Conservation (phyloP, 352 stramenopile genomes). For the Phytopythium ostracodes region DNA sequence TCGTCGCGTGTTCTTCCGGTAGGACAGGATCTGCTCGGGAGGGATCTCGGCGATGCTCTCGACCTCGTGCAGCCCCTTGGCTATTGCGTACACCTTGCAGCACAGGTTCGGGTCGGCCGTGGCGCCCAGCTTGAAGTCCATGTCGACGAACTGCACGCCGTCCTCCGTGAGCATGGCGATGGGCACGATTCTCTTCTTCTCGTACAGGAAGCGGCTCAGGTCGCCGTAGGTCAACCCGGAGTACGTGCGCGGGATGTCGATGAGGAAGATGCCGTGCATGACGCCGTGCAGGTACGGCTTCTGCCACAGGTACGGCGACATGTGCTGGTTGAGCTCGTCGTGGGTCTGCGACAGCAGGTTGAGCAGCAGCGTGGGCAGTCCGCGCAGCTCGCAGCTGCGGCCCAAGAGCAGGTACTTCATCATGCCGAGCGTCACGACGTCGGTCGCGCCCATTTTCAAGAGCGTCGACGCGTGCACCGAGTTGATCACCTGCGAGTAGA, state of each 20-base stretch:
- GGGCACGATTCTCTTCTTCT: constrained; percentile 61
- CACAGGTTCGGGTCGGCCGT: constrained; percentile 73
- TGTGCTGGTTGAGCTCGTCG: constrained; percentile 43
- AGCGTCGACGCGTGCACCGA: constrained; percentile 56
- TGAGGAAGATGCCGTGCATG: constrained; percentile 66
- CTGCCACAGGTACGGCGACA: constrained; percentile 59
- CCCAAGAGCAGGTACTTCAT: constrained; percentile 74
- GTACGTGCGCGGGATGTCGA: constrained; percentile 78
- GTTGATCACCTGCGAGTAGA: constrained; percentile 78
- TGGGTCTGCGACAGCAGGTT: constrained; percentile 62
- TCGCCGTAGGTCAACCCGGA: constrained; percentile 77
- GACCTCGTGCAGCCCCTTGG: constrained; percentile 47
- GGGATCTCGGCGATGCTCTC: constrained; percentile 59
- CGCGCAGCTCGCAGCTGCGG: constrained; percentile 58
- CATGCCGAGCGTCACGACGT: constrained; percentile 63
- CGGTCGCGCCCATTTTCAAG: constrained; percentile 69
- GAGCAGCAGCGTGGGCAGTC: constrained; percentile 60
- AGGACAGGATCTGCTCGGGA: constrained; percentile 69
- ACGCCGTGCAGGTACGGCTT: constrained; percentile 64
- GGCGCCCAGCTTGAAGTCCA: constrained; percentile 74
- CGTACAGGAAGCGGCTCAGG: constrained; percentile 75
- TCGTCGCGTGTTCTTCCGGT: constrained; percentile 62
- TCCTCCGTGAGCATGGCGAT: constrained; percentile 64
- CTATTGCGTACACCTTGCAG: constrained; percentile 77
- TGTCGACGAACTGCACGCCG: constrained; percentile 63